Evolutionary conservation across 352 stramenopile species (phyloP).

Genomic region (Phytopythium mirpurense): DNA sequence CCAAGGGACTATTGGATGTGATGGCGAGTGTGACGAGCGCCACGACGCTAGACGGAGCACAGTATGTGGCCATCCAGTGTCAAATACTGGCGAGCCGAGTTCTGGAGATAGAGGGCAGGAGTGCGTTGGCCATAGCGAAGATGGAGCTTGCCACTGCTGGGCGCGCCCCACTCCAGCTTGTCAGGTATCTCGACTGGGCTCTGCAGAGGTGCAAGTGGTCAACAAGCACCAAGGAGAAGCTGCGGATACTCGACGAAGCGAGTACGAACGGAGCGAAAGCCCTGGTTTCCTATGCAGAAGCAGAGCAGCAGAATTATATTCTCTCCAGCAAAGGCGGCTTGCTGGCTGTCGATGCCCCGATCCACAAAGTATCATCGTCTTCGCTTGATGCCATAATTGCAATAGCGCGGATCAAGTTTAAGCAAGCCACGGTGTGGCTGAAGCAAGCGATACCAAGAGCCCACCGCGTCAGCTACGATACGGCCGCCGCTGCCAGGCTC

Average conservation of each 20-base stretch:
- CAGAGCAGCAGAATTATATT: background rate
- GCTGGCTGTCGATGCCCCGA: conserved; percentile 4
- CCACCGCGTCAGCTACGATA: background rate
- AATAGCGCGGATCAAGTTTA: conserved; percentile 28
- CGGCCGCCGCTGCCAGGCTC: background rate
- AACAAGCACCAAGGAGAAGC: conserved; percentile 7
- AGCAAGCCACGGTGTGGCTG: conserved; percentile 19
- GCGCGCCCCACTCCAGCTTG: conserved; percentile 17
- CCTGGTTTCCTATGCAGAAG: background rate
- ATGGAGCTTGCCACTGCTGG: conserved; percentile 16
- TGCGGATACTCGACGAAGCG: conserved; percentile 13
- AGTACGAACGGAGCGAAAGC: conserved; percentile 17
- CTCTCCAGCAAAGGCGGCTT: conserved; percentile 4
- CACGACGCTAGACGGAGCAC: background rate
- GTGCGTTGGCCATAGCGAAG: conserved; percentile 11
- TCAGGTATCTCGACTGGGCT: conserved; percentile 28
- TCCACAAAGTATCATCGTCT: background rate
- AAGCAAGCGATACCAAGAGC: conserved; percentile 10
- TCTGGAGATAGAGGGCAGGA: conserved; percentile 33
- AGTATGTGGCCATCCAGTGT: conserved; percentile 7
- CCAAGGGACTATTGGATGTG: conserved; percentile 45
- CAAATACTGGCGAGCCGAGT: conserved; percentile 23
- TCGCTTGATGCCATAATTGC: conserved; percentile 19
- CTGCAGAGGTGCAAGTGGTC: conserved; percentile 19
- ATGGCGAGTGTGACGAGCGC: conserved; percentile 12